Evolutionary conservation across 2,329 filamentous ascomycete species (phyloP), one percentile per base, ranked within the genome.

Genomic region (Daldinia sp.): DNA sequence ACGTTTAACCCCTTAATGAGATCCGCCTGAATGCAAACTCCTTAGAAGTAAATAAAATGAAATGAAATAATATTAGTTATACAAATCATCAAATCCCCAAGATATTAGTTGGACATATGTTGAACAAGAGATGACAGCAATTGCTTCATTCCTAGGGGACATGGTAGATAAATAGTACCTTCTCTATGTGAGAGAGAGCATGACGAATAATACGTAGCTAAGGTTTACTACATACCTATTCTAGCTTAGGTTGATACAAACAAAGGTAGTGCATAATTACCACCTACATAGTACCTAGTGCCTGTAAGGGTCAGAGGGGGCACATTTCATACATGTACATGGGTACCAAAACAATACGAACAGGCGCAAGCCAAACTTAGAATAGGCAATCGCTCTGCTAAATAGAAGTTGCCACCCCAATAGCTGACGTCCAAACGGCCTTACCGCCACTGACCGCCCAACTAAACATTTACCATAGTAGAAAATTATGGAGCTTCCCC

Each of bases 391-490:
- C 41, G 26, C 35, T 57, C 28, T 53, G 35, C 35, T 41, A 44
- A 20, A 56, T 41, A 33, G 54, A 23, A 67, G 28, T 68, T 50
- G 65, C 65, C 61, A 68, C 65, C 58, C n/a, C 20, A 53, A 48
- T 56, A 54, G 62, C 57, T 68, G 37, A 55, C 20, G 20, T 23
- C 20, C 20, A 23, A 23, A 23, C 42, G 26, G 33, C 55, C 54
- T 60, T 67, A 69, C 63, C 60, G 67, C 68, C 65, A 61, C 61
- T 64, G 61, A 68, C 65, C 68, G 62, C 65, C 60, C 60, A 60
- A 50, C 37, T 35, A 46, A 33, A 18, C 20, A 55, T 23, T 60
- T 42, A 44, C n/a, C n/a, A n/a, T n/a, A n/a, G n/a, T n/a, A n/a
- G n/a, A n/a, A 50, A 51, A 28, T 46, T 62, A 54, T 54, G 35